These are phyloP conservation scores for Termitomyces sp. DNA, from an alignment of 768 basidiomycete genomes.

Conservation along the genomic window DNA sequence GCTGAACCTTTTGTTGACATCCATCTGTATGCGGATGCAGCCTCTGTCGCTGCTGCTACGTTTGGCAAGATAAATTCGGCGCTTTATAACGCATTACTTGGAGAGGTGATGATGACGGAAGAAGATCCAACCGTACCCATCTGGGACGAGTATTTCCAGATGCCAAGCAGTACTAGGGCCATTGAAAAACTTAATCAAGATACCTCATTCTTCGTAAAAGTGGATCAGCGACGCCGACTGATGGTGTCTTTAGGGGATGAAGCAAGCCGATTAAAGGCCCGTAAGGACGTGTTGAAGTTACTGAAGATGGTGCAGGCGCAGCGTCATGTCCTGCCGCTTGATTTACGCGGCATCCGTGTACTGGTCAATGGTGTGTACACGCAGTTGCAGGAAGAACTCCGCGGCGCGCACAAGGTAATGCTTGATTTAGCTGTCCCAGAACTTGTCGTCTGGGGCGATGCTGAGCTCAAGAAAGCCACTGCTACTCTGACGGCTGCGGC, in stretches of 20 bases:
- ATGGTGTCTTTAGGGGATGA: conserved; percentile 35
- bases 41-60: conserved; percentile 19
- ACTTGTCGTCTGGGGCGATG: conserved; percentile 36
- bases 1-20: conserved; percentile 27
- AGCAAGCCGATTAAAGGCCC: conserved; percentile 23
- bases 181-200: conserved; percentile 31
- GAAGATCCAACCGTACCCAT: conserved; percentile 22
- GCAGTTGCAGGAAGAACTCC: conserved; percentile 31
- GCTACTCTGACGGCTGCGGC: background rate
- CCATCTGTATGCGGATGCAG: conserved; percentile 28
- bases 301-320: conserved; percentile 31
- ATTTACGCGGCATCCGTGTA: conserved; percentile 23
- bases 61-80: conserved; percentile 31
- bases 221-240: conserved; percentile 30
- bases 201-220: conserved; percentile 28
- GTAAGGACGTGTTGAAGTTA: conserved; percentile 25
- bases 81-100: conserved; percentile 32
- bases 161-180: conserved; percentile 29
- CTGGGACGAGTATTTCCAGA: conserved; percentile 46
- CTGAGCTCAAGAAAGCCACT: conserved; percentile 15
- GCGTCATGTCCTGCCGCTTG: conserved; percentile 29
- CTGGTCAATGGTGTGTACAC: conserved; percentile 35
- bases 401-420: conserved; percentile 34
- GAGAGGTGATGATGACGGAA: conserved; percentile 23
- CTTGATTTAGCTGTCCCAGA: conserved; percentile 35